Evolutionary conservation across 495 filamentous ascomycete species (phyloP), one percentile per base, ranked within the genome.

Genomic region (Neurospora sp.): DNA sequence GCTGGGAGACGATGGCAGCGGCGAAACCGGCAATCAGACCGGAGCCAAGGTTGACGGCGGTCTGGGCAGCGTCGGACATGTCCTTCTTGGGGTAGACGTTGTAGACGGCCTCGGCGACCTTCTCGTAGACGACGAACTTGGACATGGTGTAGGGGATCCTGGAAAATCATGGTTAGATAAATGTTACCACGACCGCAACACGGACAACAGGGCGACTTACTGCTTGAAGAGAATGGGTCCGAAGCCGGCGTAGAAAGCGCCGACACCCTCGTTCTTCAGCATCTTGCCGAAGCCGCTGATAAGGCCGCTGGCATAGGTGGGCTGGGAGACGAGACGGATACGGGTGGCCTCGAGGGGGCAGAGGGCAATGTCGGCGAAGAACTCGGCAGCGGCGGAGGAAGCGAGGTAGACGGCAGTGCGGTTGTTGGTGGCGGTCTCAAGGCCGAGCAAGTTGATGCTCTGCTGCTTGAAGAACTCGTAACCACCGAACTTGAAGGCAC

Each of bases 121-220:
- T 98, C 89, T 99, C 96, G 90, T 91, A 98, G 78, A 97, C 96
- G 84, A 97, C 96, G 89, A 99, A 99, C 89, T 99, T 99, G 88
- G 96, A 88, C 96, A 99, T 98, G 83, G 96, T 99, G 88, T 99
- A 99, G 74, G 96, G 96, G 83, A 99, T 92, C 89, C 93, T 97
- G 77, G 18, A 69, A 39, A 10, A 14, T 5, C 1, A 39, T 59
- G 37, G 23, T 78, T 70, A 76, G 77, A 1, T 78, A 73, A 35
- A 69, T 70, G 6, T n/a, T 2, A 39, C 4, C n/a, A 44, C 16
- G 9, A 39, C 23, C 9, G 27, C 8, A 20, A 48, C 20, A 72
- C 44, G n/a, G 54, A 16, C 38, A 20, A 69, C 1, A 70, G 0
- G 1, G 48, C 27, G 14, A 90, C 93, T 83, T 90, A 96, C 94